Percentiles rank a stretch among this genome's conserved stretches.
Conservation (phyloP, 2,329 filamentous ascomycete species). For the Nakataea oryzae region DNA sequence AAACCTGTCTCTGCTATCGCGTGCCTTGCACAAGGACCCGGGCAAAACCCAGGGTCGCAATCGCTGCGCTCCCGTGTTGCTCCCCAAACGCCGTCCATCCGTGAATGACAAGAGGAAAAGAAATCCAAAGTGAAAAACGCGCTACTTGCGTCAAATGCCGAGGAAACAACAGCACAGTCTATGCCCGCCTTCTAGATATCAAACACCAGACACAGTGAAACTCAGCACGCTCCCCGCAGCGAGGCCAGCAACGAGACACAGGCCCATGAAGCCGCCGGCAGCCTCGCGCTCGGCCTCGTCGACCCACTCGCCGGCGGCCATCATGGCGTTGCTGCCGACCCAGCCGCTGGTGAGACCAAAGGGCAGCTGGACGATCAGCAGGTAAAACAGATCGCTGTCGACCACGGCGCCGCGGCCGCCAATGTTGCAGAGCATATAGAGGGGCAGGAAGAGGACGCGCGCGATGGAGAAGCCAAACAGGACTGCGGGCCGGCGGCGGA, state of each 20-base stretch:
- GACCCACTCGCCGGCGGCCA: slow-evolving; percentile 75
- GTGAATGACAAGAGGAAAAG: background rate
- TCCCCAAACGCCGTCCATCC: background rate
- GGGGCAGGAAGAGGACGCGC: slow-evolving; percentile 62
- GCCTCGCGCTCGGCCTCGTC: slow-evolving; percentile 75
- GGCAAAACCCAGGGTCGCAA: background rate
- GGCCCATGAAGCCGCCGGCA: slow-evolving; percentile 85
- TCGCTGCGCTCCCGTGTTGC: background rate
- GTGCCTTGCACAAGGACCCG: background rate
- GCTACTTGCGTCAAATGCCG: background rate
- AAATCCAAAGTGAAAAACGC: background rate
- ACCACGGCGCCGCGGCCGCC: slow-evolving; percentile 64
- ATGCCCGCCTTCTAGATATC: slow-evolving; percentile 6
- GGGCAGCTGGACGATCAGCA: slow-evolving; percentile 68
- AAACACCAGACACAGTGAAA: slow-evolving; percentile 56
- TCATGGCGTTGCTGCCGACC: slow-evolving; percentile 82
- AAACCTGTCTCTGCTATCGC: background rate
- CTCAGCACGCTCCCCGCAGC: slow-evolving; percentile 80
- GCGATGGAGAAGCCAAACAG: slow-evolving; percentile 59
- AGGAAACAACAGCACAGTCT: background rate
- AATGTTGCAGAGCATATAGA: slow-evolving; percentile 88
- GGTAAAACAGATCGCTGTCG: slow-evolving; percentile 77
- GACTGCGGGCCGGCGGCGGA: slow-evolving; percentile 51
- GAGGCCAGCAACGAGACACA: slow-evolving; percentile 79
- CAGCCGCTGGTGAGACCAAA: slow-evolving; percentile 86